Percentiles rank a stretch among this genome's conserved stretches.
These are phyloP conservation scores for Agapanthus africanus DNA, from an alignment of 106 monocot species.

Conservation along the genomic window DNA sequence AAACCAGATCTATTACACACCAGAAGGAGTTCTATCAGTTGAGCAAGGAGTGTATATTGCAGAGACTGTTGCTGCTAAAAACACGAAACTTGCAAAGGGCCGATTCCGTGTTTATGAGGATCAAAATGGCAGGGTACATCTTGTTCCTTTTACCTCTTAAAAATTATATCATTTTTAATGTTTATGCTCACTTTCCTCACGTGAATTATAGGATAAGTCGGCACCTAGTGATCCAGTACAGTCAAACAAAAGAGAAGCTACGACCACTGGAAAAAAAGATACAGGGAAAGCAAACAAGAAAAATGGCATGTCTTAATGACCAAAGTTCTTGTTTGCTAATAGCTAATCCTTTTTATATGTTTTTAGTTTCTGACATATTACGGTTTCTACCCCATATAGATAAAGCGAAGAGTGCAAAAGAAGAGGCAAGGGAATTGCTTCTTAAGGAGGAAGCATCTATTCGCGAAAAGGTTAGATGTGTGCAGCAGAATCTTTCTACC, in stretches of 20 bases:
- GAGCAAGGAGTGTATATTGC: constrained; percentile 96
- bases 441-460: constrained; percentile 74
- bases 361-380: not conserved
- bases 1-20: constrained; percentile 79
- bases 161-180: not conserved
- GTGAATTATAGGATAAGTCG: constrained; percentile 32
- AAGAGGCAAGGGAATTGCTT: constrained; percentile 80
- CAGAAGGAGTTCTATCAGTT: constrained; percentile 70
- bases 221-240: constrained; percentile 18
- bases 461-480: constrained; percentile 54
- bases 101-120: constrained; percentile 73
- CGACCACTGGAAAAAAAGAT: constrained; percentile 53
- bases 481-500: constrained; percentile 64
- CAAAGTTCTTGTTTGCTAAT: not conserved
- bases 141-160: not conserved
- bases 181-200: not conserved
- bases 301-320: constrained; percentile 34
- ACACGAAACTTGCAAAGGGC: constrained; percentile 77
- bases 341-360: not conserved
- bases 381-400: constrained; percentile 26
- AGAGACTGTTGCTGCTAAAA: constrained; percentile 62
- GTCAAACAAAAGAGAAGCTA: constrained; percentile 40
- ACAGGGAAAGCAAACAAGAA: constrained; percentile 53
- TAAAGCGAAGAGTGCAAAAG: constrained; percentile 75
- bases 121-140: constrained; percentile 48